Evolutionary conservation across 352 stramenopile species (phyloP), one percentile per base, ranked within the genome.

Genomic region (Phytophthora meadii): DNA sequence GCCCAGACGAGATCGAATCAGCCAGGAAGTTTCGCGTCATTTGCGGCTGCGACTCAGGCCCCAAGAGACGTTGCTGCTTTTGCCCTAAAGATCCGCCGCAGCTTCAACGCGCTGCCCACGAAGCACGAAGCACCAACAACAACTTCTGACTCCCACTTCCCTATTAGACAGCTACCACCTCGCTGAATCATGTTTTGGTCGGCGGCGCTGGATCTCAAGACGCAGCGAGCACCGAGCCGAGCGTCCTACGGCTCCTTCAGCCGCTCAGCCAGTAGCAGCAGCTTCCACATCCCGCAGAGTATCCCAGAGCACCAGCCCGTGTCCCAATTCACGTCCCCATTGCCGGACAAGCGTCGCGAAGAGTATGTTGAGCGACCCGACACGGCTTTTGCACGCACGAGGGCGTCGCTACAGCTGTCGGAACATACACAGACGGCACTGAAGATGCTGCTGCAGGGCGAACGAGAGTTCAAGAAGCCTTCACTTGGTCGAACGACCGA

Each of bases 261-360:
- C 40, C 71, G 76, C 50, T 62, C 65, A 6, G 40, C 41, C 47
- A 75, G 59, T 57, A 63, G 45, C 45, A 68, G 60, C 46, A 77
- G 64, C 65, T 87, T 89, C 54, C 78, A 78, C 59, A 89, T 92
- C 53, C 81, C 83, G 15, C 71, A 89, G 68, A 92, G 82, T 61
- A 93, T 93, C 56, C 84, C 84, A 2, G 84, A 93, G 53, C 74
- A 93, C 76, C 78, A 91, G 42, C 76, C 74, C 15, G 62, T 90
- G 34, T 79, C 79, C 6, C 81, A 88, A 36, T 92, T 92, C 41
- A 74, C 69, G 40, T 84, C 81, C 2, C 83, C 83, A 15, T 25
- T 74, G 27, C 59, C 59, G 27, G 57, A 72, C 24, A 5, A 45
- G 36, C 54, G 64, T 32, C 70, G 55, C 15, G 70, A 77, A 28